Evolutionary conservation across 257 asterid species (phyloP), one percentile per base, ranked within the genome.

Genomic region (Solanum etuberosum): DNA sequence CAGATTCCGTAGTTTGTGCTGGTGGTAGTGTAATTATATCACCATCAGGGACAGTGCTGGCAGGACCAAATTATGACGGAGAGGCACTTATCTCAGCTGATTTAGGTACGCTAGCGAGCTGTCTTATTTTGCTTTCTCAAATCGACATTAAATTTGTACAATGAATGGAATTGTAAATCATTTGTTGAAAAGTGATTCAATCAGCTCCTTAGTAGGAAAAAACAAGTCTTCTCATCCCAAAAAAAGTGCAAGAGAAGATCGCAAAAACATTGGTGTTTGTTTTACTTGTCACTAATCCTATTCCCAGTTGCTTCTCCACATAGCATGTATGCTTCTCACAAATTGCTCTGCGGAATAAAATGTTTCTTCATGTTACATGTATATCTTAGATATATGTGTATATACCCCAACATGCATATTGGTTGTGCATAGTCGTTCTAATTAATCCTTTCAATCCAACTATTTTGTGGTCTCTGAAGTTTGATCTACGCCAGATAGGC

Each of bases 1-100:
- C 99, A 1, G 99, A 97, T 42, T 93, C 99, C 23, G 93, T 97
- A 89, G 98, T 97, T 76, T 97, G 99, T 90, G 92, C 96, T 71
- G 99, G 99, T 83, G 99, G 99, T 20, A 97, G 99, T 63, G 96
- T 93, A 87, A 96, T 97, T 35, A 95, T 96, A 61, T 97, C 99
- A 42, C 99, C 99, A 18, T 93, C 97, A 8, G 99, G 99, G 59
- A 73, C 92, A 84, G 96, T 95, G 89, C 92, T 97, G 46, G 99
- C 98, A 0, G 99, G 99, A 70, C 98, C 99, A 27, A 97, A 97
- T 87, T 94, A 93, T 87, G 98, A 94, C 27, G 98, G 99, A 76
- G 98, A 95, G 88, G 98, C 98, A 14, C 98, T 95, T 86, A 94
- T 97, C 91, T 91, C 98, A 20, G 99, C 98, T 21, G 98, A 97